These are phyloP conservation scores for Rhinocladiella similis DNA, from an alignment of 2,329 filamentous ascomycete genomes.

Conservation along the genomic window DNA sequence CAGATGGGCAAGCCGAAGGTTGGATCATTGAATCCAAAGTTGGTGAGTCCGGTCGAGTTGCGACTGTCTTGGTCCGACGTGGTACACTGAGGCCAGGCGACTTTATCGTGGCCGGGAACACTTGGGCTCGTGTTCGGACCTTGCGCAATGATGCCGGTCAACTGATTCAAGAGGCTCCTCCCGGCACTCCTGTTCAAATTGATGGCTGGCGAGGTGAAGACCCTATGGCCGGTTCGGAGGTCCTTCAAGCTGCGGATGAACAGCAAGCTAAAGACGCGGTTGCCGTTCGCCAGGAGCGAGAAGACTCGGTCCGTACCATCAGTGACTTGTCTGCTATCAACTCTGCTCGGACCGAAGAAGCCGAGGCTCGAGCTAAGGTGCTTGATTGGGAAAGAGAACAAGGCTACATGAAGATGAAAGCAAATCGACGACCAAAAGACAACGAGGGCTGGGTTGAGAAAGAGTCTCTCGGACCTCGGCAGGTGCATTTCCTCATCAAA, in stretches of 20 bases:
- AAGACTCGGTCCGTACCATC: constrained; percentile 65
- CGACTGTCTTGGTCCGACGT: constrained; percentile 83
- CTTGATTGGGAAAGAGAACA: constrained; percentile 43
- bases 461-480: constrained; percentile 37
- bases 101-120: constrained; percentile 80
- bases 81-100: constrained; percentile 82
- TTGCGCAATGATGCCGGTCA: constrained; percentile 82
- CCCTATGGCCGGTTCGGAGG: constrained; percentile 81
- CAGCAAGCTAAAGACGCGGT: constrained; percentile 75
- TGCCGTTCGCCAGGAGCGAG: constrained; percentile 70
- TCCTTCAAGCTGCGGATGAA: constrained; percentile 80
- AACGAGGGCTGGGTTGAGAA: constrained; percentile 34
- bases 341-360: constrained; percentile 62
- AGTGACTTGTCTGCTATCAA: constrained; percentile 77
- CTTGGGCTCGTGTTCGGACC: constrained; percentile 82
- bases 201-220: constrained; percentile 85
- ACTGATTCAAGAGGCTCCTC: constrained; percentile 70
- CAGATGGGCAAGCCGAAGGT: constrained; percentile 76
- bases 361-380: constrained; percentile 49
- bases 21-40: constrained; percentile 92
- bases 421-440: constrained; percentile 27
- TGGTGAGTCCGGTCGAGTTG: constrained; percentile 79
- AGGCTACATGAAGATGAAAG: constrained; percentile 27
- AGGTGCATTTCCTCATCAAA: constrained; percentile 82
- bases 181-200: constrained; percentile 87